phyloP scores from a whole-genome alignment of 169 alveolate genomes.

The Neospora caninum region DNA sequence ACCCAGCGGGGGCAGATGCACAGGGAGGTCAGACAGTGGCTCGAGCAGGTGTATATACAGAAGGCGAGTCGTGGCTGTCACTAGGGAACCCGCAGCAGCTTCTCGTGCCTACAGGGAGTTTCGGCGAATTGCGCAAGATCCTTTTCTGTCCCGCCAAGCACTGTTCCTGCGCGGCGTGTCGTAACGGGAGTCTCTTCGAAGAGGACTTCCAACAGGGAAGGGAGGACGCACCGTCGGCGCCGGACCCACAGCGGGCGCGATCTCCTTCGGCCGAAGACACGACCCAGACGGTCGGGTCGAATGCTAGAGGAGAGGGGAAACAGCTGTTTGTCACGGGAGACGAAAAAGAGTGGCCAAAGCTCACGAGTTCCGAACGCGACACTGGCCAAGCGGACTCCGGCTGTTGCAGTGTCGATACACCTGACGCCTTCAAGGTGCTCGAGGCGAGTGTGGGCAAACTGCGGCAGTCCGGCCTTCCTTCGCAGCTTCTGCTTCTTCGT shows the following conservation, averaged over 20 bases:
- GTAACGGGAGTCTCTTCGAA: neutral
- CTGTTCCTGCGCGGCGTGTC: neutral
- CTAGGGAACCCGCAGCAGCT: slow-evolving; percentile 13
- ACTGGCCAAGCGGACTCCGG: neutral
- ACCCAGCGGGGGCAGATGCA: no score
- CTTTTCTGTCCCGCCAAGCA: neutral
- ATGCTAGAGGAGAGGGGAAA: neutral
- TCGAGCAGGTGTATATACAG: neutral
- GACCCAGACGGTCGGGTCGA: neutral
- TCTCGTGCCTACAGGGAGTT: slow-evolving; percentile 24
- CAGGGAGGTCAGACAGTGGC: no score
- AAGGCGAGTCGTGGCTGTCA: neutral
- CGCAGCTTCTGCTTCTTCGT: slow-evolving; percentile 5
- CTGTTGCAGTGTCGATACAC: neutral
- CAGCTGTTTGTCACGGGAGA: no score
- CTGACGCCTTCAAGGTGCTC: neutral
- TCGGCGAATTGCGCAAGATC: neutral
- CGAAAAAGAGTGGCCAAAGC: no score
- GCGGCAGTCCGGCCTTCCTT: neutral
- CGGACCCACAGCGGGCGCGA: neutral
- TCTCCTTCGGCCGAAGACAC: neutral
- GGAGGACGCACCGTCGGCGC: neutral
- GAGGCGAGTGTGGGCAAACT: slow-evolving; percentile 3
- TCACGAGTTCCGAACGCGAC: neutral
- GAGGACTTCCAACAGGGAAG: neutral